Percentiles rank a stretch among this genome's conserved stretches.
Evolutionary conservation across 2,329 filamentous ascomycete genomes (phyloP).

Genomic region (Juglanconis sp.): DNA sequence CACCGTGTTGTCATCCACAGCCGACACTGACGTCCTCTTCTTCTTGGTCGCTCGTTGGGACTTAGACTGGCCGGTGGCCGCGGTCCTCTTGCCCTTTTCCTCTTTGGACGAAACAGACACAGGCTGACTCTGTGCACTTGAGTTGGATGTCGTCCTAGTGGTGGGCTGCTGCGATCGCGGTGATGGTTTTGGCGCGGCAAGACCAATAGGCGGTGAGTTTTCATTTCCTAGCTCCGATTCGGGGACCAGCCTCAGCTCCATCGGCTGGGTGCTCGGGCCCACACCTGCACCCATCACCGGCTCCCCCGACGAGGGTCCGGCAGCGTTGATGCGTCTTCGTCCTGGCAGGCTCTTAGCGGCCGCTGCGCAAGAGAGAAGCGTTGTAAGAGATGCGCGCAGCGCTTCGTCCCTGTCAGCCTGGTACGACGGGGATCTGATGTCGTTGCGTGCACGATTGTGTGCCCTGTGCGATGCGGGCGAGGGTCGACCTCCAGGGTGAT

Average conservation of each 20-base stretch:
- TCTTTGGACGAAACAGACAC: slow-evolving; percentile 24
- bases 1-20: slow-evolving; percentile 33
- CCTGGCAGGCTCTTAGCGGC: slow-evolving; percentile 82
- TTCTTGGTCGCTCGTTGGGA: slow-evolving; percentile 53
- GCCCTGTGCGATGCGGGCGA: slow-evolving; percentile 45
- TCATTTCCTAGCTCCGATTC: slow-evolving; percentile 56
- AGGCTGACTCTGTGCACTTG: slow-evolving; percentile 27
- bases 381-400: slow-evolving; percentile 88
- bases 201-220: slow-evolving; percentile 18
- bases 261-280: slow-evolving; percentile 48
- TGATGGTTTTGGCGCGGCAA: slow-evolving; percentile 22
- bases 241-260: slow-evolving; percentile 57
- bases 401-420: slow-evolving; percentile 91
- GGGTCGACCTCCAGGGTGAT: slow-evolving; percentile 33
- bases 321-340: slow-evolving; percentile 39
- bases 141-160: slow-evolving; percentile 27
- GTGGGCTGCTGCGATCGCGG: slow-evolving; percentile 13
- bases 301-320: slow-evolving; percentile 31
- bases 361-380: slow-evolving; percentile 88
- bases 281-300: slow-evolving; percentile 34
- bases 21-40: slow-evolving; percentile 46
- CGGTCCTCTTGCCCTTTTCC: slow-evolving; percentile 51
- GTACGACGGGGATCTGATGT: slow-evolving; percentile 69
- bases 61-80: slow-evolving; percentile 29
- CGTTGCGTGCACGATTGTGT: slow-evolving; percentile 47